Base-by-base conservation (phyloP, 2,329 filamentous ascomycete species). In the Epichloe sylvatica region DNA sequence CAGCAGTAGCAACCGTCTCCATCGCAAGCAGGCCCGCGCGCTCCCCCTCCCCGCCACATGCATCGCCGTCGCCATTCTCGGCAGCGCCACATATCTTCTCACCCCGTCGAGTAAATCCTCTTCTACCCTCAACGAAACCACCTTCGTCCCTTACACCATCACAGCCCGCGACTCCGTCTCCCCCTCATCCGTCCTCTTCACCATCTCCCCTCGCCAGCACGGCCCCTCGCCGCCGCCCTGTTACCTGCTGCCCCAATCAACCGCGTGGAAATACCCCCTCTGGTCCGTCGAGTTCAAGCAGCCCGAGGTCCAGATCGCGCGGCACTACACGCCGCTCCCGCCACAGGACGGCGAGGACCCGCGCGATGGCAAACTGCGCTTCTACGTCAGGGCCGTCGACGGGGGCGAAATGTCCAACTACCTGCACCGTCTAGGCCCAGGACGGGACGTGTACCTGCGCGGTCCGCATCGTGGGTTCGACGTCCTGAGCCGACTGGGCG, bases 251-350 rank as follows among this genome's bases (percentile, higher is more conserved):
- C 17, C 52, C 57, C 21, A 37, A 53, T 52, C 38, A 57, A 51
- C 13, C 12, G 9, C 2, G 54, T 67, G 68, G 67, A 56, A 55
- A 11, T 55, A 77, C 50, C 84, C 85, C 4, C 74, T 94, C 40
- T 94, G 88, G 84, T 89, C 84, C 54, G 83, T 97, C 35, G 85
- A 96, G 70, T 81, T 95, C 61, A 95, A 94, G 69, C 92, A 97
- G 68, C 92, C 92, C 2, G 83, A 95, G 64, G 69, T 97, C 51
- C 90, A 96, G 67, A 94, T 98, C 57, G 86, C 87, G 41, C 73
- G 92, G 53, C 82, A 88, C 51, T 98, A 98, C 67, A 97, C 92
- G 4, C 89, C 91, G 0, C 71, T 98, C 0, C 91, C 88, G 0
- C 75, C 80, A 0, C 25, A 56, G 0, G 47, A 53, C 0, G 56